Evolutionary conservation across 768 basidiomycete genomes (phyloP).

Genomic region (Rhizopogon vinicolor): DNA sequence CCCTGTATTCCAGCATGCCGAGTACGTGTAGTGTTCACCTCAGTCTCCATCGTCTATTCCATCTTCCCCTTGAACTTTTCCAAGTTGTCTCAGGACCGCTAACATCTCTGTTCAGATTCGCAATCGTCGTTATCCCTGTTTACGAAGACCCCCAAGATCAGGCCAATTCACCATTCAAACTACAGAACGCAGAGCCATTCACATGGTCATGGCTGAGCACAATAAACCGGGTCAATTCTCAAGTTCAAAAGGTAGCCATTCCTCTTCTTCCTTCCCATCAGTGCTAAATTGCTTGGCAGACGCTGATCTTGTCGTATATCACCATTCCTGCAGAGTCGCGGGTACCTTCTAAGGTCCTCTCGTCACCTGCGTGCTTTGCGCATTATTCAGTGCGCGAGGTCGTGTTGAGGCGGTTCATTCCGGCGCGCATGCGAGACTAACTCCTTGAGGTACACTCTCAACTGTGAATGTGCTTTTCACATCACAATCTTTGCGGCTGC

Average conservation of each 20-base stretch:
- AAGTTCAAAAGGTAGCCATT: conserved; percentile 83
- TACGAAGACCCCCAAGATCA: conserved; percentile 83
- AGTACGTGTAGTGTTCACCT: conserved; percentile 49
- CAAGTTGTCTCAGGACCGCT: neutral
- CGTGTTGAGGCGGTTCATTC: conserved; percentile 78
- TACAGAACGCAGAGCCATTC: conserved; percentile 68
- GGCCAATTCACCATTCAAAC: conserved; percentile 53
- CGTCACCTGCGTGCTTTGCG: conserved; percentile 69
- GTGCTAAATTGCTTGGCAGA: conserved; percentile 41
- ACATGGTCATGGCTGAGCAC: conserved; percentile 97
- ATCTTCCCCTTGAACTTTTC: neutral
- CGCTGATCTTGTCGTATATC: conserved; percentile 85
- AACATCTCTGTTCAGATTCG: conserved; percentile 55
- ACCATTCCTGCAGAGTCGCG: conserved; percentile 80
- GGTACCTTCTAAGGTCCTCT: conserved; percentile 44
- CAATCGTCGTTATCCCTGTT: conserved; percentile 83
- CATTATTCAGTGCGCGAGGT: conserved; percentile 86
- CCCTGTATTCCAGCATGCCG: conserved; percentile 92
- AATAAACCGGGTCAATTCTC: conserved; percentile 92
- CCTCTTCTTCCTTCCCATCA: conserved; percentile 2
- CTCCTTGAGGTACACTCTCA: neutral
- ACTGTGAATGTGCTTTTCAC: neutral
- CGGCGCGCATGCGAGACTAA: conserved; percentile 89
- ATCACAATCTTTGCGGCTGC: too few relatives aligned
- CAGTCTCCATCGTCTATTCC: neutral